Conservation (phyloP, 1,139 yeast genomes). For the Blastobotrys illinoisensis region DNA sequence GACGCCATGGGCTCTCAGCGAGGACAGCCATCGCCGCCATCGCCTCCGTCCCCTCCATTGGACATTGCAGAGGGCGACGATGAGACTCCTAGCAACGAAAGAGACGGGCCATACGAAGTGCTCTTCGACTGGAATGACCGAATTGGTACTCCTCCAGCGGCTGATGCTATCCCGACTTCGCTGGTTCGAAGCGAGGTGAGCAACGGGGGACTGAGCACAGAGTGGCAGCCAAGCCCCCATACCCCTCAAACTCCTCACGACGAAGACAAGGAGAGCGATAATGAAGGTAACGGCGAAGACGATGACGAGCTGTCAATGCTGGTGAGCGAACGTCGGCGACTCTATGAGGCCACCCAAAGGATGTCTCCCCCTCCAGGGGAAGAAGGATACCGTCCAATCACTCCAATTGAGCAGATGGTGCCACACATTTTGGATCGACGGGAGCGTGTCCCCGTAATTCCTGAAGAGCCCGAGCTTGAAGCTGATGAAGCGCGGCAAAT, state of each 20-base stretch:
- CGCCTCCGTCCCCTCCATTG: not conserved
- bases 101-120: not conserved
- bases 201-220: not conserved
- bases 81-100: not conserved
- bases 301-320: not conserved
- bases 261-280: not conserved
- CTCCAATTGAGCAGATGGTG: not conserved
- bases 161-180: not conserved
- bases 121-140: not conserved
- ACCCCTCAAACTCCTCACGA: not conserved
- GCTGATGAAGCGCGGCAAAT: not conserved
- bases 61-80: constrained; percentile 2
- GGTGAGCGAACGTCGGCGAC: not conserved
- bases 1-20: not conserved
- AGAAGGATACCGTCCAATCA: not conserved
- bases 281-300: not conserved
- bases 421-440: not conserved
- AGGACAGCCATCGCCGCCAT: not conserved
- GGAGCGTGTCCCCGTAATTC: not conserved
- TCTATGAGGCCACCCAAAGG: not conserved
- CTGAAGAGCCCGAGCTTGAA: not conserved
- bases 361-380: not conserved
- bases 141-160: not conserved
- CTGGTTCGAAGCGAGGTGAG: not conserved
- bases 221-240: not conserved